These are phyloP conservation scores for Chlamydomonas sp. DNA, from an alignment of 139 green algal genomes.

Conservation along the genomic window DNA sequence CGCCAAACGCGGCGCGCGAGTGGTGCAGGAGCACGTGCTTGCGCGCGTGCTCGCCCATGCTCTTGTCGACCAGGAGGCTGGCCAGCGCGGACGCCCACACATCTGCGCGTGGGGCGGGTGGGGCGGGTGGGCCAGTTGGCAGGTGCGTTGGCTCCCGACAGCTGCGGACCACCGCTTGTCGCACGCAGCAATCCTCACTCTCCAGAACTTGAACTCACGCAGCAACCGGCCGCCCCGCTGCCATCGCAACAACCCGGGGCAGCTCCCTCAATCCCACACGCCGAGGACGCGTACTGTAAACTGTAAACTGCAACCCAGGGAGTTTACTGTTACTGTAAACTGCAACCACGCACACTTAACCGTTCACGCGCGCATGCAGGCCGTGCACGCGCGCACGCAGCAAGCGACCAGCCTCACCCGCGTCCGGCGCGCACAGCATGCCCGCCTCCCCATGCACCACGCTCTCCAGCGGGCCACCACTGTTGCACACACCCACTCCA, in stretches of 20 bases:
- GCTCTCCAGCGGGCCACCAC: background rate
- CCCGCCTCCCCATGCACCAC: background rate
- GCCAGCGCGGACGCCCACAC: conserved; percentile 25
- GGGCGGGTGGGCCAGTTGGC: background rate
- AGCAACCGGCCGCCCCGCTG: no score
- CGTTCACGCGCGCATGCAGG: no score
- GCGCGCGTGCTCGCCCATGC: conserved; percentile 53
- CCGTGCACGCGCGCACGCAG: no score
- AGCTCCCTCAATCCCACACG: background rate
- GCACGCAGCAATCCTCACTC: background rate
- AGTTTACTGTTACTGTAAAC: no score
- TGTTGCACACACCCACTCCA: background rate
- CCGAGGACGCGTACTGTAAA: no score
- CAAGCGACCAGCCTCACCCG: conserved; percentile 4
- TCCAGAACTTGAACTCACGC: background rate
- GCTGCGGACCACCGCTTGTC: background rate
- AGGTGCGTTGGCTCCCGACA: background rate
- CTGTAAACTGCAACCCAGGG: no score
- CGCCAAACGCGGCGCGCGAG: conserved; percentile 15
- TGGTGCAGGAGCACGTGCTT: conserved; percentile 41
- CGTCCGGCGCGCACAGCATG: background rate
- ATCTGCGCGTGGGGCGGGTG: conserved; percentile 6
- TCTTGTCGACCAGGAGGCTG: conserved; percentile 26
- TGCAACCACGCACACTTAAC: no score
- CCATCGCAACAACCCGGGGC: background rate